These are phyloP conservation scores for Trichothecium sympodiale DNA, from an alignment of 2,329 filamentous ascomycete genomes.

Conservation along the genomic window DNA sequence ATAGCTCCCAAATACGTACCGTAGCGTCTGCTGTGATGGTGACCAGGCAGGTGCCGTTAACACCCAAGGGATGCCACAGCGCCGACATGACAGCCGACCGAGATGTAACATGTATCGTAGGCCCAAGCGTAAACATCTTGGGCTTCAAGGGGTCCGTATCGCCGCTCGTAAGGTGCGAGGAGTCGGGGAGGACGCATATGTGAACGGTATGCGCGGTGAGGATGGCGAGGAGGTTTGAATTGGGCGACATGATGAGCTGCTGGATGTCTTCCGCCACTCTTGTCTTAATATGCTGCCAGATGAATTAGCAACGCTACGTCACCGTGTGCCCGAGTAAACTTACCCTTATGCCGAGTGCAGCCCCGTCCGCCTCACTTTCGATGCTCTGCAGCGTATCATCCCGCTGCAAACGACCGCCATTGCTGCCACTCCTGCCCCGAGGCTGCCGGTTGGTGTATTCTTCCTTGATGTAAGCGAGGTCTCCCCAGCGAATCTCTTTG, in stretches of 20 bases:
- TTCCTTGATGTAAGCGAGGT: slow-evolving; percentile 70
- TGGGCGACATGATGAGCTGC: slow-evolving; percentile 76
- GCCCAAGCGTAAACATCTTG: slow-evolving; percentile 84
- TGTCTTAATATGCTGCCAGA: slow-evolving; percentile 56
- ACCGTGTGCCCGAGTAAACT: neutral
- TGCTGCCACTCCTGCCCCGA: slow-evolving; percentile 18
- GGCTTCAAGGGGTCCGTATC: slow-evolving; percentile 62
- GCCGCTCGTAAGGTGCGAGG: slow-evolving; percentile 59
- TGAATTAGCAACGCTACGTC: slow-evolving; percentile 6
- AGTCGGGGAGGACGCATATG: slow-evolving; percentile 74
- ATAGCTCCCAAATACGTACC: slow-evolving; percentile 83
- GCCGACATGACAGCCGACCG: slow-evolving; percentile 70
- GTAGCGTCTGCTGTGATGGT: slow-evolving; percentile 83
- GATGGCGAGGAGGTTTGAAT: slow-evolving; percentile 71
- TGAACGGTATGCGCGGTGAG: slow-evolving; percentile 81
- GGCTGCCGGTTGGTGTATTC: slow-evolving; percentile 21
- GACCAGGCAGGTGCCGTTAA: slow-evolving; percentile 70
- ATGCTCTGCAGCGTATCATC: slow-evolving; percentile 31
- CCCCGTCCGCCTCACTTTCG: slow-evolving; percentile 15
- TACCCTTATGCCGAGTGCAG: slow-evolving; percentile 3
- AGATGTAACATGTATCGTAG: slow-evolving; percentile 82
- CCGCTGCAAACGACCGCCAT: slow-evolving; percentile 31
- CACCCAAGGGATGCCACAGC: slow-evolving; percentile 86
- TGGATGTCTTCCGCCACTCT: slow-evolving; percentile 72
- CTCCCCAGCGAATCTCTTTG: slow-evolving; percentile 85